Conservation (phyloP, 305 asterid genomes). For the Stenogyne calaminthoides region DNA sequence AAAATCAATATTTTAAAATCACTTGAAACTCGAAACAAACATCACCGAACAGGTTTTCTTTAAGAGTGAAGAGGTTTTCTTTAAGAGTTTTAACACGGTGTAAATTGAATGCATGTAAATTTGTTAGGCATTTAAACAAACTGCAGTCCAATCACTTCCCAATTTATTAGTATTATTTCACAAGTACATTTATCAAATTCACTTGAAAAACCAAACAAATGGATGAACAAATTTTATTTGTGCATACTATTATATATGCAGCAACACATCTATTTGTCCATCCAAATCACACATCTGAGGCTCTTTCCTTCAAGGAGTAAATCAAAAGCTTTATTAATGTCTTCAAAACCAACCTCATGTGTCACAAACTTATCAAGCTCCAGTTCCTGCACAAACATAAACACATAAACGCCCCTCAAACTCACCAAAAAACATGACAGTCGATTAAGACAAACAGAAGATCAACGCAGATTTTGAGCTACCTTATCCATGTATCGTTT, state of each 20-base stretch:
- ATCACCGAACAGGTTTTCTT: too few relatives aligned
- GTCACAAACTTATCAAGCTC: slow-evolving; percentile 81
- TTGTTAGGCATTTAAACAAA: background rate
- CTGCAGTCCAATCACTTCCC: background rate
- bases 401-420: background rate
- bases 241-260: background rate
- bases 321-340: slow-evolving; percentile 74
- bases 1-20: too few relatives aligned
- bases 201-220: background rate
- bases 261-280: slow-evolving; percentile 52
- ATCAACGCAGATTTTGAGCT: background rate
- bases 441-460: background rate
- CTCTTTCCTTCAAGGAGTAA: slow-evolving; percentile 67
- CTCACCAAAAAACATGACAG: background rate
- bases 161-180: background rate
- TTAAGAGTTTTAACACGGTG: too few relatives aligned
- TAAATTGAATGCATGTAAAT: too few relatives aligned
- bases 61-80: too few relatives aligned
- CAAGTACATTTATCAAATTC: too few relatives aligned
- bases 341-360: slow-evolving; percentile 69
- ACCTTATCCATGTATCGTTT: slow-evolving; percentile 73
- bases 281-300: slow-evolving; percentile 87
- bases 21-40: too few relatives aligned
- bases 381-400: slow-evolving; percentile 51
- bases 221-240: background rate